Evolutionary conservation across 2,329 filamentous ascomycete genomes (phyloP).

Genomic region (Didymella pinodella): DNA sequence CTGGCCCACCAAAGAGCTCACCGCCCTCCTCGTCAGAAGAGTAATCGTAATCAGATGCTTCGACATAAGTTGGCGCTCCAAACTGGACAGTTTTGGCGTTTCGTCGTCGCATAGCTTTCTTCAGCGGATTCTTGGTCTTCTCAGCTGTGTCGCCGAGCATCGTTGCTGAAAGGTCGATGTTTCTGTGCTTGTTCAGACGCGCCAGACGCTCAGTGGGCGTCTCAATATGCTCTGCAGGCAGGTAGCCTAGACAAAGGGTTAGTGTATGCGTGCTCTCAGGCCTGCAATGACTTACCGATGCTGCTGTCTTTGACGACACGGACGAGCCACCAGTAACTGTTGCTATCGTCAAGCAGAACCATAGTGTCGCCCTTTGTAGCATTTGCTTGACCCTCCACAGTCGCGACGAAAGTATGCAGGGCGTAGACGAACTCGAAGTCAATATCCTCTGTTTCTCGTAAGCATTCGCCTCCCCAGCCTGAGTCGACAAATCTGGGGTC

Average conservation of each 20-base stretch:
- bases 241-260: constrained; percentile 73
- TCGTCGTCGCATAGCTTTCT: constrained; percentile 80
- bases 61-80: constrained; percentile 82
- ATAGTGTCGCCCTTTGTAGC: constrained; percentile 98
- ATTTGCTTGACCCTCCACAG: constrained; percentile 97
- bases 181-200: constrained; percentile 94
- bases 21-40: constrained; percentile 77
- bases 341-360: constrained; percentile 97
- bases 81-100: constrained; percentile 90
- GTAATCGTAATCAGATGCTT: constrained; percentile 87
- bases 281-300: constrained; percentile 66
- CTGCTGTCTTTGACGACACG: constrained; percentile 97
- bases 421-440: constrained; percentile 99
- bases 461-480: constrained; percentile 81
- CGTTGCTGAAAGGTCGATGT: constrained; percentile 82
- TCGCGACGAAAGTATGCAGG: constrained; percentile 95
- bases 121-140: constrained; percentile 83
- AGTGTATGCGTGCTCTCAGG: background rate
- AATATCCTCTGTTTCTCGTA: constrained; percentile 95
- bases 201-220: constrained; percentile 95
- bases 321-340: constrained; percentile 99
- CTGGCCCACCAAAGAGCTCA: constrained; percentile 48
- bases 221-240: constrained; percentile 97
- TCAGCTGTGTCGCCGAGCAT: constrained; percentile 78
- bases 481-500: constrained; percentile 72